Evolutionary conservation across 371 early-diverging fungal genomes (phyloP).

Genomic region (Syncephalastrum racemosum): DNA sequence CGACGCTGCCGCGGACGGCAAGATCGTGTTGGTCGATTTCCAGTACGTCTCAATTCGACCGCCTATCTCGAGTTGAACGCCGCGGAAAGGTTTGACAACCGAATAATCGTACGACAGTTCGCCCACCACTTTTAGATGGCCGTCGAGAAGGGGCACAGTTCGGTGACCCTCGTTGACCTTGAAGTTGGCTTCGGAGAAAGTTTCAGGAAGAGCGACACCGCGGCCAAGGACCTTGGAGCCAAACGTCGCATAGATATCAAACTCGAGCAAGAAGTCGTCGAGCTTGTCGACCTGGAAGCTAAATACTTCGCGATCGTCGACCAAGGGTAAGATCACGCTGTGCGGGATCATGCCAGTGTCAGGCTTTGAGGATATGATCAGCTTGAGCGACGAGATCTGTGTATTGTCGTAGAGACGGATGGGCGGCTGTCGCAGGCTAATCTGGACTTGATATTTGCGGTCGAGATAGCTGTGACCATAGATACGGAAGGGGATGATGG

Average conservation of each 20-base stretch:
- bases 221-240: constrained; percentile 93
- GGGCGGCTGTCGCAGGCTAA: constrained; percentile 62
- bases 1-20: constrained; percentile 21
- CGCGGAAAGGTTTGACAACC: constrained; percentile 85
- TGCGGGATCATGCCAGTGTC: constrained; percentile 89
- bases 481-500: constrained; percentile 94
- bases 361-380: constrained; percentile 69
- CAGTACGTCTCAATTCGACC: constrained; percentile 96
- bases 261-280: constrained; percentile 78
- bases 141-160: constrained; percentile 80
- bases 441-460: constrained; percentile 78
- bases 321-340: constrained; percentile 86
- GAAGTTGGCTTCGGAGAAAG: constrained; percentile 52
- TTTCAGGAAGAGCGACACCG: constrained; percentile 75
- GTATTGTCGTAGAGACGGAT: constrained; percentile 68
- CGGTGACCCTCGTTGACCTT: constrained; percentile 43
- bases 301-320: constrained; percentile 75
- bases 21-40: constrained; percentile 83
- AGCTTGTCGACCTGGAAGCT: constrained; percentile 82
- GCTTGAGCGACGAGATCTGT: constrained; percentile 62
- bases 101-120: constrained; percentile 83
- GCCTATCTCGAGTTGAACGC: constrained; percentile 85
- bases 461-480: constrained; percentile 95
- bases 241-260: constrained; percentile 92
- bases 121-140: constrained; percentile 86